Evolutionary conservation across 1,284 basidiomycete species (phyloP), one percentile per base, ranked within the genome.

Genomic region (Malassezia japonica): DNA sequence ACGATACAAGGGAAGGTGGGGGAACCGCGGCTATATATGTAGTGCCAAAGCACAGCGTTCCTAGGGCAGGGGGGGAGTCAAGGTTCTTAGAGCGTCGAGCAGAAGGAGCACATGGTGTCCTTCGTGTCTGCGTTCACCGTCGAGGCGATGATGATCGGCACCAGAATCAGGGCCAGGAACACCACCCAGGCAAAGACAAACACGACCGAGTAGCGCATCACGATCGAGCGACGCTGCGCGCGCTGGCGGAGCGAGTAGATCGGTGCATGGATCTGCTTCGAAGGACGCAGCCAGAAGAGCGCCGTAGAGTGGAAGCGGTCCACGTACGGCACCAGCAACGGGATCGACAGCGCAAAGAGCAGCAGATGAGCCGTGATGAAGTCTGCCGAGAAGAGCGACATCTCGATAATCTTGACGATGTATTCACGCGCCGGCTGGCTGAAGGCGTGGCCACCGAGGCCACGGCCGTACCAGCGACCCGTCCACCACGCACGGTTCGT

Each of bases 141-240:
- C n/a, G 41, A 43, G 27, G 49, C 45, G 48, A 69, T 48, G 39
- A 66, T 55, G 32, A 56, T 38, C 31, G 70, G 73, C 45, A 75
- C 55, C 28, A 68, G 60, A 56, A 76, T 74, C 36, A 95, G 79
- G 27, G 82, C 83, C 37, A 83, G 79, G 70, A 95, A 88, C 59
- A 83, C 68, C 49, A 80, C 80, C 61, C 90, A 80, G 56, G 83
- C 79, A 50, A 82, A 57, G 38, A 87, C 65, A 77, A 94, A 98
- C 33, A 95, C 78, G 50, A 90, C 59, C 32, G 86, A 76, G 76
- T 90, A 90, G 54, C 85, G 74, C 53, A 82, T 72, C 50, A 75
- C 67, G 36, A 72, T 72, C 47, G 60, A 63, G 38, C 70, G 57
- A 34, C 70, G 59, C 59, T 72, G 70, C 43, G 64, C 64, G 15